Base-by-base conservation (phyloP, 78 protist genomes). In the Guillardia theta region DNA sequence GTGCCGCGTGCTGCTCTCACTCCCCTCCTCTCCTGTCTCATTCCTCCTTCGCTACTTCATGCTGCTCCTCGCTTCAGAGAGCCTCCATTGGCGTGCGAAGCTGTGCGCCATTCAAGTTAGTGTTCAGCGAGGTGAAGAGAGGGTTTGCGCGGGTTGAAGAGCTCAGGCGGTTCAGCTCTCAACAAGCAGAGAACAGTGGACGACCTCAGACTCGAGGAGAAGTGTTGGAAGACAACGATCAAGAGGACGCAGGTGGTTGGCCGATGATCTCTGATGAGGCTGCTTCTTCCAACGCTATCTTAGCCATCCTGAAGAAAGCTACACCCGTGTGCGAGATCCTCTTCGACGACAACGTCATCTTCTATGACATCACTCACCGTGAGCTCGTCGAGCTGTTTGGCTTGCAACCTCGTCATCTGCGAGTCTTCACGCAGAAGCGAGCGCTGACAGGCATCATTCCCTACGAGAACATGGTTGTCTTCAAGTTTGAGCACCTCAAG, bases 401-500 rank as follows among this genome's bases (percentile, higher is more conserved):
- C 46, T 24, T 70, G 83, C 83, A 70, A 43, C 83, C 83, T 0
- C 6, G 83, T 0, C 83, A 70, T 43, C 41, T 70, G 83, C 83
- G 83, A 15, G 41, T 70, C 41, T 70, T 70, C 83, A 70, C 83
- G 41, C 83, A 70, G 83, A 24, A 70, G 83, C 83, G 83, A 1
- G 33, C 83, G 41, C 83, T 70, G n/a, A 24, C 22, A 1, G 83
- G 83, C 41, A 70, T 70, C 41, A 33, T 70, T 24, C 36, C 83
- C 36, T 70, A 70, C 41, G 83, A 70, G 36, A 33, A 70, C 41
- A 70, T 70, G 83, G 83, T 70, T 12, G 83, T 70, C 41, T 70
- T 22, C 83, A 70, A 70, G 83, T 70, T 70, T 43, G 83, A 70
- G 83, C 83, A 70, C 36, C 83, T 70, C 10, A 70, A 70, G 83